A percentile compares a stretch with the other conserved stretches of the same genome.
These are phyloP conservation scores for Plasmopara halstedii DNA, from an alignment of 352 stramenopile genomes.

Conservation along the genomic window DNA sequence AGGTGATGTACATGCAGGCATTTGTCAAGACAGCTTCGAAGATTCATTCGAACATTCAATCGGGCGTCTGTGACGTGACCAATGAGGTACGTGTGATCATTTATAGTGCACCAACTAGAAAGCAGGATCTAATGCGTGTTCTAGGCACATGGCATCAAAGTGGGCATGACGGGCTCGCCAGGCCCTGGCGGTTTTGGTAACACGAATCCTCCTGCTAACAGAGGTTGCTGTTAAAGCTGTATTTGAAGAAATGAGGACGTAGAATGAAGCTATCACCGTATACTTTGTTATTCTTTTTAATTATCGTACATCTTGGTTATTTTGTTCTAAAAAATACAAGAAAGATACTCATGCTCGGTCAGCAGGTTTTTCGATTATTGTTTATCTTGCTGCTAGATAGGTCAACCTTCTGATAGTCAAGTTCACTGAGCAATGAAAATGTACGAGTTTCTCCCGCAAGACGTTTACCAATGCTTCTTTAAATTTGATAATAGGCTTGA, in stretches of 20 bases:
- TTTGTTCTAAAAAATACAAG: too few relatives aligned
- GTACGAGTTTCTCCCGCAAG: too few relatives aligned
- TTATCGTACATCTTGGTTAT: too few relatives aligned
- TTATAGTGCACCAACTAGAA: neutral
- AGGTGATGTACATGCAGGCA: constrained; percentile 37
- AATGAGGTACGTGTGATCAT: constrained; percentile 73
- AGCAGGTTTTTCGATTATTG: too few relatives aligned
- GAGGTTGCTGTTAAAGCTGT: constrained; percentile 71
- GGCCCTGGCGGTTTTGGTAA: constrained; percentile 74
- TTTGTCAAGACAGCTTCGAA: constrained; percentile 95
- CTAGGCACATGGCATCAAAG: constrained; percentile 84
- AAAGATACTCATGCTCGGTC: too few relatives aligned
- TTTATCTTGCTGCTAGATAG: too few relatives aligned
- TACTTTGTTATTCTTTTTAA: too few relatives aligned
- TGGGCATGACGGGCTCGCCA: constrained; percentile 79
- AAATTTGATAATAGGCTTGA: too few relatives aligned
- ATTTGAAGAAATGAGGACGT: constrained; percentile 3
- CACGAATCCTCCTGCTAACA: constrained; percentile 54
- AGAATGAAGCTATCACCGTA: too few relatives aligned
- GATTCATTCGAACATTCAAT: constrained; percentile 96
- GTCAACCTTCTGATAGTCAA: too few relatives aligned
- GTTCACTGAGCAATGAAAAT: too few relatives aligned
- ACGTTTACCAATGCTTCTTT: too few relatives aligned
- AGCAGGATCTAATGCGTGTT: constrained; percentile 1
- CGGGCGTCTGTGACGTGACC: constrained; percentile 90